Evolutionary conservation across 2,329 filamentous ascomycete genomes (phyloP).

Genomic region (Monilinia fructicola): DNA sequence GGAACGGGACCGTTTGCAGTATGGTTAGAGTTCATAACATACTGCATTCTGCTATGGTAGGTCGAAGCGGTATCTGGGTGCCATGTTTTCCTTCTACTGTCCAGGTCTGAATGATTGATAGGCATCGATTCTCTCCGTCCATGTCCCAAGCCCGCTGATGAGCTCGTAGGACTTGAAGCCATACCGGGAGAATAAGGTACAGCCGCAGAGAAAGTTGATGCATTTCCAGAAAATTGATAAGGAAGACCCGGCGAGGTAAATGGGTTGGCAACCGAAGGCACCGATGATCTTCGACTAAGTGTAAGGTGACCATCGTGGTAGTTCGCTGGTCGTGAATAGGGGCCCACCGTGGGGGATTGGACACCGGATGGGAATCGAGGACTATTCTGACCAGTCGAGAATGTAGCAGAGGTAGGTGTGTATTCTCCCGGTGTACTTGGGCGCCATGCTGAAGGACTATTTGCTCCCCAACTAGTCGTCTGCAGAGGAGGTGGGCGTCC

Average conservation of each 20-base stretch:
- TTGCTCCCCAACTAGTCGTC: slow-evolving; percentile 71
- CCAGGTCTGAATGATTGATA: slow-evolving; percentile 62
- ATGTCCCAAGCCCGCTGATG: slow-evolving; percentile 55
- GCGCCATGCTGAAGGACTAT: slow-evolving; percentile 50
- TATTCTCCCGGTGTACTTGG: slow-evolving; percentile 70
- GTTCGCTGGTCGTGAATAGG: slow-evolving; percentile 67
- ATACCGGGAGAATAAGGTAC: slow-evolving; percentile 59
- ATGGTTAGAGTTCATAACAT: slow-evolving; percentile 68
- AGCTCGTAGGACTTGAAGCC: slow-evolving; percentile 65
- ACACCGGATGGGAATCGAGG: slow-evolving; percentile 69
- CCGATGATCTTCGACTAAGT: slow-evolving; percentile 74
- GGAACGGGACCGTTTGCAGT: slow-evolving; percentile 44
- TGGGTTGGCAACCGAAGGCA: slow-evolving; percentile 72
- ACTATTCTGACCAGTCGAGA: slow-evolving; percentile 73
- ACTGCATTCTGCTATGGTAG: slow-evolving; percentile 70
- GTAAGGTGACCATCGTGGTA: slow-evolving; percentile 68
- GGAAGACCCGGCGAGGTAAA: slow-evolving; percentile 59
- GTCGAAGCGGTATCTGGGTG: slow-evolving; percentile 72
- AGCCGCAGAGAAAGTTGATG: slow-evolving; percentile 55
- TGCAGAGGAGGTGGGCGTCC: slow-evolving; percentile 72
- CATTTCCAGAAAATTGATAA: slow-evolving; percentile 52
- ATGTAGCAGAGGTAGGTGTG: slow-evolving; percentile 81
- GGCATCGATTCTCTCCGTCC: slow-evolving; percentile 64
- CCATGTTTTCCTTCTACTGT: slow-evolving; percentile 84
- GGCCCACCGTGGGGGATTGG: slow-evolving; percentile 66